Evolutionary conservation across 2,329 filamentous ascomycete species (phyloP), one percentile per base, ranked within the genome.

Genomic region (Alternaria arborescens): DNA sequence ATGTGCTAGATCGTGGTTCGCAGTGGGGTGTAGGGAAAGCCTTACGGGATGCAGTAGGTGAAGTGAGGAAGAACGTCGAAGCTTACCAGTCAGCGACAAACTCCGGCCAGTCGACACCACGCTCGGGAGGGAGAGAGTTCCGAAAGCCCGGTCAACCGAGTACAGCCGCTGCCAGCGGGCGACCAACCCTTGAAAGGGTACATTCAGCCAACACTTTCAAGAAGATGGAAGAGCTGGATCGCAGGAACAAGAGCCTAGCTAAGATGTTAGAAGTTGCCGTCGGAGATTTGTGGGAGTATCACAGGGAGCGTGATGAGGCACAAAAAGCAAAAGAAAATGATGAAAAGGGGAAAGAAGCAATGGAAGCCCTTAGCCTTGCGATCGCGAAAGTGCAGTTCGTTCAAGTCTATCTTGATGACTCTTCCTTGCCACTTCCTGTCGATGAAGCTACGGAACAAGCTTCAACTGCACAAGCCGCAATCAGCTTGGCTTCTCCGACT

Each of bases 11-110:
- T 69, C 85, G 87, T 32, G 86, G 91, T 53, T 91, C 94, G 77
- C 90, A 88, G 71, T 87, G 93, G 63, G 91, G 91, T 7, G 90
- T 95, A 57, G 93, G 93, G 72, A 90, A 91, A 76, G 91, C 89
- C 0, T 88, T 95, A 7, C 86, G 92, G n/a, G 91, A 92, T 67
- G 91, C 92, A 18, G 86, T 95, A 72, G 89, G 89, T 8, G 92
- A 96, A 77, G 90, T 94, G 51, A 87, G 87, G 61, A 90, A 91
- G 70, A 93, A 93, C 66, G 87, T 94, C 66, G 86, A 90, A 70
- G 86, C 85, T 30, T 82, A 90, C 32, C 89, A 91, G 64, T 65
- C 71, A 12, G 69, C 66, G 14, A 59, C 54, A 5, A 60, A 41
- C 22, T 76, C 76, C 5, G 72, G 77, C 5, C 73, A 75, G 20